A percentile compares a stretch with the other conserved stretches of the same genome.
Conservation (phyloP, 208 protist species). For the Acanthamoeba lenticulata region DNA sequence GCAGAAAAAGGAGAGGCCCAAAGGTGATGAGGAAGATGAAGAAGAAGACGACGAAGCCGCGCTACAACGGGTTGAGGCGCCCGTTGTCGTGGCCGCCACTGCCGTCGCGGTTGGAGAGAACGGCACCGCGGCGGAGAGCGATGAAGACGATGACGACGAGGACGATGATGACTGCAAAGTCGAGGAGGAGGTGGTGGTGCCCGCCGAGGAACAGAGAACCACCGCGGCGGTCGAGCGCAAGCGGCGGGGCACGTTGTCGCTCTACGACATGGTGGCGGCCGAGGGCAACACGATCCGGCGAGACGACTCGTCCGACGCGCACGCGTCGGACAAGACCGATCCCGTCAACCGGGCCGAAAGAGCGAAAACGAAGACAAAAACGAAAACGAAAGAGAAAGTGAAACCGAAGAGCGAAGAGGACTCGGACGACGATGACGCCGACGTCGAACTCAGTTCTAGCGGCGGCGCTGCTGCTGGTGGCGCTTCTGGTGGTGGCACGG, state of each 20-base stretch:
- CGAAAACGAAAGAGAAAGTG: background rate
- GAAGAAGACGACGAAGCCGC: too few relatives aligned
- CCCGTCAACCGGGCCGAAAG: too few relatives aligned
- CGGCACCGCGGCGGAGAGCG: background rate
- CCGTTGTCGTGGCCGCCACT: too few relatives aligned
- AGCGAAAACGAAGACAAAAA: background rate
- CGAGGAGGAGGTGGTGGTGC: conserved; percentile 18
- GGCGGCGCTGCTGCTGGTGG: background rate
- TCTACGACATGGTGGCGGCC: conserved; percentile 28
- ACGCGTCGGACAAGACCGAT: too few relatives aligned
- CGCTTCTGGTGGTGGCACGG: too few relatives aligned
- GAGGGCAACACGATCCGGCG: background rate
- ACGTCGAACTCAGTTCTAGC: background rate
- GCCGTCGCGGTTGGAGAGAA: too few relatives aligned
- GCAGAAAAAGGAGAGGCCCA: background rate
- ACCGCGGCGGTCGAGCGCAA: background rate
- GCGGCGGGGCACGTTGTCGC: background rate
- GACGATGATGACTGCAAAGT: background rate
- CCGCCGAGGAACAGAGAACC: conserved; percentile 22
- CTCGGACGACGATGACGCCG: background rate
- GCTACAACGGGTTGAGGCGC: too few relatives aligned
- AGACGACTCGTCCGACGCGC: background rate
- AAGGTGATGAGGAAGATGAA: background rate
- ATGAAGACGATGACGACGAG: background rate
- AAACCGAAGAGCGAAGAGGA: background rate